Evolutionary conservation across 2,329 filamentous ascomycete genomes (phyloP), one percentile per base, ranked within the genome.

Genomic region (Coleophoma crateriformis): DNA sequence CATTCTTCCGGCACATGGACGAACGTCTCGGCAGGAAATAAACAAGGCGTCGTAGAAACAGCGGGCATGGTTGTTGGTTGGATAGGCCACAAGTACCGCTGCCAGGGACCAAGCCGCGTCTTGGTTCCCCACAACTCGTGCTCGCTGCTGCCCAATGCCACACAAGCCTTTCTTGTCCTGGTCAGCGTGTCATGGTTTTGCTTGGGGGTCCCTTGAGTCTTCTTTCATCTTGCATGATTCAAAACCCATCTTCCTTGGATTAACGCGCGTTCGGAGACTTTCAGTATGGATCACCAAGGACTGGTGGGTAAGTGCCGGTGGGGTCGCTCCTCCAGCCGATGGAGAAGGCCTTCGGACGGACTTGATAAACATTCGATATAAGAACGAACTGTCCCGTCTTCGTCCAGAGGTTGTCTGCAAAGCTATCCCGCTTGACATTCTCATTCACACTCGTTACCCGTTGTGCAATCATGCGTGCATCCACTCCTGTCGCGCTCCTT

Each of bases 401-500:
- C 11, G 2, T 14, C 15, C 7, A 17, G 11, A 38, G 35, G 7
- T 38, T 38, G 13, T 33, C 27, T n/a, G 17, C 32, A 2, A 1
- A 10, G 10, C 15, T 14, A 22, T 14, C 27, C 41, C 11, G 12
- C 8, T 15, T 8, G 15, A 15, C 27, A 32, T 15, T n/a, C 13
- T 44, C 27, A 11, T 44, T 32, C 11, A 32, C 41, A 14, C 41
- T 14, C 32, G 32, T 27, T 33, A 32, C 14, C 27, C 13, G 4
- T 14, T 33, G 7, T 27, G 15, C 22, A 22, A 33, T 33, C 41
- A 44, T 52, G 53, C 53, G 48, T 41, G 6, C 43, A 17, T 49
- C 53, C 19, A n/a, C 48, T 17, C 47, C 50, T 5, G 27, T 54
- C 2, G 22, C 44, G 12, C 27, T 52, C 19, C 39, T 52, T 12